Percentiles rank a stretch among this genome's conserved stretches.
These are phyloP conservation scores for Apophysomyces ossiformis DNA, from an alignment of 371 early-diverging fungal genomes.

Conservation along the genomic window DNA sequence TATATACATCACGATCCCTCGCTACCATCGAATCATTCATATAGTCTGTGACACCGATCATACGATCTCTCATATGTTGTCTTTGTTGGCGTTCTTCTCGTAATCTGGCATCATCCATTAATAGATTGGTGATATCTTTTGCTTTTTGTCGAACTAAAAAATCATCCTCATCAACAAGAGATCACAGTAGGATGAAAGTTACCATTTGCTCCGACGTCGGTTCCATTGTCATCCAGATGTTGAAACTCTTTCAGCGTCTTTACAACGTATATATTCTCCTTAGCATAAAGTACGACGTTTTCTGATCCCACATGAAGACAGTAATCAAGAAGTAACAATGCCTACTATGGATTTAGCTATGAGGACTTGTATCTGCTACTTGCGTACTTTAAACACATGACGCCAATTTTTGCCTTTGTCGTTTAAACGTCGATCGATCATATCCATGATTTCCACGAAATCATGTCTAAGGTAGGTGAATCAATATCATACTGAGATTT, in stretches of 20 bases:
- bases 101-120: conserved; percentile 81
- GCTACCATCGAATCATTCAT: conserved; percentile 39
- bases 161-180: not conserved
- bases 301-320: conserved; percentile 86
- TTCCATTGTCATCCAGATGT: conserved; percentile 89
- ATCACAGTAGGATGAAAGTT: conserved; percentile 11
- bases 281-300: conserved; percentile 84
- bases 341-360: conserved; percentile 28
- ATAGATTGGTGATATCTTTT: conserved; percentile 85
- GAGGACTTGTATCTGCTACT: not conserved
- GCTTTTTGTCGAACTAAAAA: conserved; percentile 88
- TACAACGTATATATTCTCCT: conserved; percentile 89
- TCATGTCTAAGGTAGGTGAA: conserved; percentile 67
- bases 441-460: conserved; percentile 96
- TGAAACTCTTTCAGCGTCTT: conserved; percentile 97
- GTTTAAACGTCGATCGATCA: conserved; percentile 95
- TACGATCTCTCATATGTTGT: conserved; percentile 66
- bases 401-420: conserved; percentile 98
- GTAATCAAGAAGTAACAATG: conserved; percentile 70
- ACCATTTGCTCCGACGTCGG: conserved; percentile 90
- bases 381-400: conserved; percentile 92
- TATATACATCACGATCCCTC: conserved; percentile 35
- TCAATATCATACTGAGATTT: not conserved
- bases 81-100: conserved; percentile 76
- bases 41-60: conserved; percentile 51